Evolutionary conservation across 768 basidiomycete genomes (phyloP).

Genomic region (Kwoniella heveanensis): DNA sequence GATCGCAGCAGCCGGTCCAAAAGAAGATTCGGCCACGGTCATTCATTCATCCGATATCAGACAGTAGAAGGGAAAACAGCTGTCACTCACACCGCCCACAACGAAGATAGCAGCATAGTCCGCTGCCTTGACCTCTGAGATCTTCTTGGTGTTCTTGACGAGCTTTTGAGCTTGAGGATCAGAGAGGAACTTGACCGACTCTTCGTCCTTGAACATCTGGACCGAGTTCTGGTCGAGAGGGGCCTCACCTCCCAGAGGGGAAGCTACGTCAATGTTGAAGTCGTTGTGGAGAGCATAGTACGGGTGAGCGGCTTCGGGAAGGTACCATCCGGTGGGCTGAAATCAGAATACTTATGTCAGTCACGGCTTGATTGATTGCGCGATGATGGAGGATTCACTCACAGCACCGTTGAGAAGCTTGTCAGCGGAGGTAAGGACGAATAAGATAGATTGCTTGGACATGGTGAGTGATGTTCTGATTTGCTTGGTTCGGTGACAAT

Average conservation of each 20-base stretch:
- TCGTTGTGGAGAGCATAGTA: slow-evolving; percentile 64
- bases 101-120: slow-evolving; percentile 78
- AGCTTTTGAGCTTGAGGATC: slow-evolving; percentile 64
- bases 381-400: slow-evolving; percentile 17
- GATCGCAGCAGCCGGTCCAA: too few species aligned
- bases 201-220: slow-evolving; percentile 64
- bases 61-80: neutral
- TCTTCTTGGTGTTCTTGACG: slow-evolving; percentile 64
- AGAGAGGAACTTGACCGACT: slow-evolving; percentile 63
- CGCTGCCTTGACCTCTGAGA: slow-evolving; percentile 63
- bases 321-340: slow-evolving; percentile 65
- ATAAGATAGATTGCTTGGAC: slow-evolving; percentile 60
- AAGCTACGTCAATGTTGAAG: slow-evolving; percentile 64
- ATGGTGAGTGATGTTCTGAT: slow-evolving; percentile 8
- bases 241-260: slow-evolving; percentile 68
- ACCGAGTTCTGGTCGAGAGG: slow-evolving; percentile 63
- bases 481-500: neutral
- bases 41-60: too few species aligned
- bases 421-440: slow-evolving; percentile 72
- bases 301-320: slow-evolving; percentile 75
- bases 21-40: too few species aligned
- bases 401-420: slow-evolving; percentile 59
- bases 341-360: too few species aligned
- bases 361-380: too few species aligned
- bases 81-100: slow-evolving; percentile 63